phyloP scores from a whole-genome alignment of 2,329 filamentous ascomycete species.

The Venturia asperata region DNA sequence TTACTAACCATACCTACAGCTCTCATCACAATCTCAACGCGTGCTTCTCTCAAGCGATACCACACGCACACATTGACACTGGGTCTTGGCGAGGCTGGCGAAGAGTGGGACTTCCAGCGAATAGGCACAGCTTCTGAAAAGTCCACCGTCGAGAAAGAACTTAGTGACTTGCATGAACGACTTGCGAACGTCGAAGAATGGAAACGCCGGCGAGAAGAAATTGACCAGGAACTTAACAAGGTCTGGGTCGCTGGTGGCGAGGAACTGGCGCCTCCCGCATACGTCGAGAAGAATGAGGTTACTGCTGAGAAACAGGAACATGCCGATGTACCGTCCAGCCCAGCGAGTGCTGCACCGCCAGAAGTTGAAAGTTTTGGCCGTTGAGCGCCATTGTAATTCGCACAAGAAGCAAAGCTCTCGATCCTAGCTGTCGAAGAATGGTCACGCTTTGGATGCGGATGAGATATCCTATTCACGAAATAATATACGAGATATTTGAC shows the following conservation, averaged over 20 bases:
- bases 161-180: slow-evolving; percentile 73
- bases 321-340: background rate
- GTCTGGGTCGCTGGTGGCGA: slow-evolving; percentile 50
- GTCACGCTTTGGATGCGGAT: background rate
- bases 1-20: slow-evolving; percentile 41
- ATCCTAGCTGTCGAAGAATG: background rate
- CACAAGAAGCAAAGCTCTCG: background rate
- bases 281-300: slow-evolving; percentile 25
- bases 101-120: slow-evolving; percentile 85
- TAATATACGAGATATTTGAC: background rate
- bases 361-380: background rate
- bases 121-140: slow-evolving; percentile 94
- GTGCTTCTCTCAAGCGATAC: slow-evolving; percentile 90
- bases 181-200: slow-evolving; percentile 76
- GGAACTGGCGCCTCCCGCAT: slow-evolving; percentile 33
- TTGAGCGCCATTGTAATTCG: background rate
- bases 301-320: background rate
- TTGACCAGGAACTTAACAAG: slow-evolving; percentile 69
- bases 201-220: slow-evolving; percentile 70
- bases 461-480: background rate
- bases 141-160: slow-evolving; percentile 83
- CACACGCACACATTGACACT: slow-evolving; percentile 87
- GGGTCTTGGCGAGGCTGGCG: slow-evolving; percentile 70
- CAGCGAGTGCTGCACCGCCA: background rate
- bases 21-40: slow-evolving; percentile 90